Base-by-base conservation (phyloP, 306 rosid species). In the Lablab purpureus region DNA sequence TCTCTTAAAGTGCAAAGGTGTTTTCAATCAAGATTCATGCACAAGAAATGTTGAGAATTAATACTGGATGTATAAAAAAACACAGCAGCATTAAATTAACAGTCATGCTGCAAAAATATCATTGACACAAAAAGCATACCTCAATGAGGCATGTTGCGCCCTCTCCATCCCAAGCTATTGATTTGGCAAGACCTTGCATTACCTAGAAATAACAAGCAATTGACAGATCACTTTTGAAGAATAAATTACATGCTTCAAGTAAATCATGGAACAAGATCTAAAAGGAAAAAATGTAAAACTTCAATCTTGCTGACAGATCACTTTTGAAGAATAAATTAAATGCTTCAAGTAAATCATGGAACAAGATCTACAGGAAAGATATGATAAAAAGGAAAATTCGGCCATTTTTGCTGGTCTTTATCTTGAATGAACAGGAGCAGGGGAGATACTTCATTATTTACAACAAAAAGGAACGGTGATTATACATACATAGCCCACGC, bases 131-230 rank as follows among this genome's bases (percentile, higher is more conserved):
- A 73, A 71, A 64, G 81, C 88, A 50, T 22, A 95, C 99, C 97
- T 95, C 99, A 84, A 93, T 85, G 17, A 95, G 91, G 88, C 98
- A 95, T 14, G 99, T 95, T 73, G 99, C 99, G 73, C 99, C 98
- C 86, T 95, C 98, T 77, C 99, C 99, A 79, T 93, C 99, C 97
- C 97, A 95, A 71, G 98, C 97, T 82, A 95, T 84, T 50, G 98
- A 95, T 87, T 92, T 95, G 63, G 97, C 99, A 74, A 95, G 99
- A 84, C 99, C 97, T 91, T 95, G 97, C 99, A 93, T 95, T 71
- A 93, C 93, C 99, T 93, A 82, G 37, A 78, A 86, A 56, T 69
- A 45, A 30, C 60, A 76, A 43, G 25, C 62, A 52, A 46, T 18
- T 45, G 36, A 65, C 41, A 63, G 66, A 36, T 36, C 21, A 56